Percentiles rank a stretch among this genome's conserved stretches.
phyloP scores from a whole-genome alignment of 2,329 filamentous ascomycete species.

The Fonsecaea monophora region DNA sequence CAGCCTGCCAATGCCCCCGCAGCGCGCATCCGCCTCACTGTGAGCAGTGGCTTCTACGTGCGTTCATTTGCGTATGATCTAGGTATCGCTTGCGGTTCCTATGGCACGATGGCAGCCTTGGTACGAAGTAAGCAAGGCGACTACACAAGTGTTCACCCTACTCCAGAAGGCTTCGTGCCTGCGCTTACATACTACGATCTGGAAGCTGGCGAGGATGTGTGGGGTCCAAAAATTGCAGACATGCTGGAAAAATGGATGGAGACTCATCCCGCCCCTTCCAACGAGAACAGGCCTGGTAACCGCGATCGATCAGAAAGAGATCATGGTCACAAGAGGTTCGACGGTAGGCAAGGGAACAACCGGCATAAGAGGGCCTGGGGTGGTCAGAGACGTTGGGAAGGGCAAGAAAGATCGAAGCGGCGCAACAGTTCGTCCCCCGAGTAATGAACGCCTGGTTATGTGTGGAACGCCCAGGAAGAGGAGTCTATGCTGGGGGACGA shows the following conservation, averaged over 20 bases:
- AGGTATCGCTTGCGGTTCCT: conserved; percentile 78
- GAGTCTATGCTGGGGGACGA: neutral
- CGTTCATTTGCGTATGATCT: conserved; percentile 92
- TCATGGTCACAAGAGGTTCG: conserved; percentile 12
- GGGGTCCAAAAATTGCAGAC: conserved; percentile 74
- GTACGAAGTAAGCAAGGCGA: conserved; percentile 80
- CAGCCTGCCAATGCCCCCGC: conserved; percentile 64
- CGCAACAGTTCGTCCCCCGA: conserved; percentile 37
- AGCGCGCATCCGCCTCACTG: conserved; percentile 83
- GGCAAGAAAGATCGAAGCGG: conserved; percentile 6
- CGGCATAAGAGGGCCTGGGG: conserved; percentile 28
- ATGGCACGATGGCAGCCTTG: conserved; percentile 85
- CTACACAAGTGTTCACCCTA: conserved; percentile 56
- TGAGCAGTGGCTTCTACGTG: conserved; percentile 96
- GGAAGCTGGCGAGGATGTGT: conserved; percentile 75
- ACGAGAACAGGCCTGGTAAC: conserved; percentile 22
- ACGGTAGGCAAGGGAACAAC: conserved; percentile 10
- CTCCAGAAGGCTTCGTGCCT: conserved; percentile 54
- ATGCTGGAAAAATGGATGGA: conserved; percentile 63
- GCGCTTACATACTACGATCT: conserved; percentile 82
- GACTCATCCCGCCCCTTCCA: conserved; percentile 43
- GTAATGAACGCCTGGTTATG: neutral
- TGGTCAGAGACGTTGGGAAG: conserved; percentile 11
- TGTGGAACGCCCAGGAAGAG: neutral
- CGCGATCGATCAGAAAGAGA: conserved; percentile 22